A percentile compares a stretch with the other conserved stretches of the same genome.
These are phyloP conservation scores for Farysia itapuensis DNA, from an alignment of 1,284 basidiomycete species.

Conservation along the genomic window DNA sequence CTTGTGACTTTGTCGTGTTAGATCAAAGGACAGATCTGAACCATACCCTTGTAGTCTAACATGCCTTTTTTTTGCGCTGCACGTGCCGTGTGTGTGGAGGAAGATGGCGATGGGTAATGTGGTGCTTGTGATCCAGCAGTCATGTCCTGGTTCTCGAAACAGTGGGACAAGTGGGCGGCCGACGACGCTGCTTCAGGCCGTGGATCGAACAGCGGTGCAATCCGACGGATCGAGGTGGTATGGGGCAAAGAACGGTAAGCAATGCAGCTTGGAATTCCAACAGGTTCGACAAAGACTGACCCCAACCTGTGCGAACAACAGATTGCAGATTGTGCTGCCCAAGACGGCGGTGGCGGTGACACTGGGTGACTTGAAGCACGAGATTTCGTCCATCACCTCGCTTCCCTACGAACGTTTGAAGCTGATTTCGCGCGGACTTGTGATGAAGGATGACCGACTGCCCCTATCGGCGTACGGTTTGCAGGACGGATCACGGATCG, in stretches of 20 bases:
- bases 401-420: slow-evolving; percentile 46
- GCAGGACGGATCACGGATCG: slow-evolving; percentile 44
- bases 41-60: too few species aligned
- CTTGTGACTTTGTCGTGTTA: background rate
- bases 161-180: slow-evolving; percentile 48
- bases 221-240: slow-evolving; percentile 45
- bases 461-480: slow-evolving; percentile 46
- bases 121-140: too few species aligned
- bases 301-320: too few species aligned
- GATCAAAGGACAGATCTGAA: slow-evolving; percentile 50
- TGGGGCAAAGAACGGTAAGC: slow-evolving; percentile 51
- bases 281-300: too few species aligned
- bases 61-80: too few species aligned
- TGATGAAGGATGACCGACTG: slow-evolving; percentile 51
- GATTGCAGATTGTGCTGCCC: slow-evolving; percentile 40
- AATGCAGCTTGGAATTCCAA: too few species aligned
- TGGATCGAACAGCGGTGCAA: slow-evolving; percentile 5
- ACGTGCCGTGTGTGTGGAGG: too few species aligned
- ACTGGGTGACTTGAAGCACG: slow-evolving; percentile 47
- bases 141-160: slow-evolving; percentile 59
- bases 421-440: slow-evolving; percentile 45
- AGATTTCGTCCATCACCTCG: slow-evolving; percentile 44
- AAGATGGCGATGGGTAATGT: too few species aligned
- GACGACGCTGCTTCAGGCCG: slow-evolving; percentile 1
- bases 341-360: slow-evolving; percentile 26